Conservation (phyloP, 805 yeast species). For the Starmerella vaccinii region DNA sequence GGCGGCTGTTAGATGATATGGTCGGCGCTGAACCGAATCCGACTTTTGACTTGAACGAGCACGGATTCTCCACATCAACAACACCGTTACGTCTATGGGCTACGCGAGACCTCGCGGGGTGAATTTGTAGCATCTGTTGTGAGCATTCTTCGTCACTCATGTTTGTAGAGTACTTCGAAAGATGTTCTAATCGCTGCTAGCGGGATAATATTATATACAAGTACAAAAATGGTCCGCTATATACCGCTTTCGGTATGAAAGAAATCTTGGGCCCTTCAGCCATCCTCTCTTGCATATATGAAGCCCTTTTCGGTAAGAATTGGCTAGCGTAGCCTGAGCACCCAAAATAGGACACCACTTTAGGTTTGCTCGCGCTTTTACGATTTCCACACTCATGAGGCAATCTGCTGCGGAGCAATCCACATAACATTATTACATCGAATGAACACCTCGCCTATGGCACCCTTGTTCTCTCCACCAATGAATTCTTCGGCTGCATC, state of each 20-base stretch:
- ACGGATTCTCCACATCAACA: not conserved
- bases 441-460: constrained; percentile 68
- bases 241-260: too few species aligned
- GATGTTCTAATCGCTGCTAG: too few species aligned
- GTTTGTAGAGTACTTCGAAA: too few species aligned
- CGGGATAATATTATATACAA: too few species aligned
- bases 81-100: not conserved
- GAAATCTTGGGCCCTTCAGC: too few species aligned
- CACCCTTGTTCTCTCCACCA: constrained; percentile 38
- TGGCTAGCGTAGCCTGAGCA: too few species aligned
- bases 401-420: constrained; percentile 34
- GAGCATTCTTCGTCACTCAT: not conserved
- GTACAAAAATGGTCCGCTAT: too few species aligned
- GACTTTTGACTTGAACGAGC: not conserved
- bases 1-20: not conserved
- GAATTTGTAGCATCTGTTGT: not conserved
- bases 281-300: too few species aligned
- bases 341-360: too few species aligned
- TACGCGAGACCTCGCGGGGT: not conserved
- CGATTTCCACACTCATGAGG: not conserved
- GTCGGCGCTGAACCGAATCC: not conserved
- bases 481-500: constrained; percentile 25
- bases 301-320: too few species aligned
- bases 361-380: not conserved
- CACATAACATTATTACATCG: constrained; percentile 85